Evolutionary conservation across 192 early-diverging fungal species (phyloP).

Genomic region (Umbelopsis ramanniana): DNA sequence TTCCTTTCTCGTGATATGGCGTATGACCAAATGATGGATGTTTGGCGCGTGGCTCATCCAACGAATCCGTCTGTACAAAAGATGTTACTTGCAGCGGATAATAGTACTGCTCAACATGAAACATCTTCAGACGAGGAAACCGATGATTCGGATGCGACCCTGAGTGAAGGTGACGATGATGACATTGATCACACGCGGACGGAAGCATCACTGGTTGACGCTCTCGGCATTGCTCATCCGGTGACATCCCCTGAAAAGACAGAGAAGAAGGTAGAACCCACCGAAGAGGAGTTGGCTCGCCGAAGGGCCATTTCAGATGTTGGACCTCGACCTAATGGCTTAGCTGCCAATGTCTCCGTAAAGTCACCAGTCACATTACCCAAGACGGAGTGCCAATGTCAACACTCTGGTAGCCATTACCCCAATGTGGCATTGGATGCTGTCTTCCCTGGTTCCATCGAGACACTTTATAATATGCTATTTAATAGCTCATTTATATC

Average conservation of each 20-base stretch:
- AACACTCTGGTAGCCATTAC: constrained; percentile 48
- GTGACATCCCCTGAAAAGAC: background rate
- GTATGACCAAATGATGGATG: constrained; percentile 70
- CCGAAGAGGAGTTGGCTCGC: constrained; percentile 19
- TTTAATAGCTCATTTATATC: constrained; percentile 53
- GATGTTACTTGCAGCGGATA: background rate
- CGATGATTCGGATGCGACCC: constrained; percentile 10
- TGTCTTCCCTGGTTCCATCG: constrained; percentile 49
- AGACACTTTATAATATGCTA: constrained; percentile 58
- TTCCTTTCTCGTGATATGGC: constrained; percentile 85
- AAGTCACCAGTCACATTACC: background rate
- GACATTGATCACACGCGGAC: constrained; percentile 4
- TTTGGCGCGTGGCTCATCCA: constrained; percentile 52
- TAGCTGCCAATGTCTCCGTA: background rate
- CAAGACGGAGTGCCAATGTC: constrained; percentile 53
- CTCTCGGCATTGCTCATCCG: background rate
- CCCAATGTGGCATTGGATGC: constrained; percentile 48
- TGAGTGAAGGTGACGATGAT: constrained; percentile 3
- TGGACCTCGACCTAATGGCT: constrained; percentile 32
- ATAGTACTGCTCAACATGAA: background rate
- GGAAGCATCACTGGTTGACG: constrained; percentile 14
- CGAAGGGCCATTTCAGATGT: constrained; percentile 38
- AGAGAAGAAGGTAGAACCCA: constrained; percentile 1
- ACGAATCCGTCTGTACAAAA: background rate
- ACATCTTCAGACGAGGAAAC: background rate